Base-by-base conservation (phyloP, 805 yeast species). In the Starmerella sp. region DNA sequence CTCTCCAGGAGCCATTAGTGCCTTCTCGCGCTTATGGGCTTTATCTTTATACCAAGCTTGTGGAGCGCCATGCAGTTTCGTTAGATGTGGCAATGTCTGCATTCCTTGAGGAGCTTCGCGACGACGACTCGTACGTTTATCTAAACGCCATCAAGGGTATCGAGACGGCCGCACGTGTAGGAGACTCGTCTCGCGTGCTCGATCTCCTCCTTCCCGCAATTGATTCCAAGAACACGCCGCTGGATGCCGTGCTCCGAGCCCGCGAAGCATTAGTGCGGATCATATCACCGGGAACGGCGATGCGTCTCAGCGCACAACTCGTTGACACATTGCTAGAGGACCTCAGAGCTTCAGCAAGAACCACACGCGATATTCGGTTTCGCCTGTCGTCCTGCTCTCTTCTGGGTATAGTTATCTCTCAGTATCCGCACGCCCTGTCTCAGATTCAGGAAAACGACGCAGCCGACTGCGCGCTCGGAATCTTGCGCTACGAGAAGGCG, bases 21-120 rank as follows among this genome's bases (percentile, higher is more conserved):
- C 96, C 97, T 0, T 78, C 91, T 2, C 74, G 89, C 53, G 97
- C 95, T 0, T 89, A 86, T 67, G 97, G 97, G 0, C 69, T 93
- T 8, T 78, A 77, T 58, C 67, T 82, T 29, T 67, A 91, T 34
- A 73, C 87, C 32, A 74, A 76, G 54, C 71, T 88, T 44, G 73
- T 80, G 6, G 74, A 71, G 43, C 69, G 67, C 34, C 66, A 72
- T 0, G 80, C 78, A 0, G 65, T 86, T 9, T 51, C 59, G 0
- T 49, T 77, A 9, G 78, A 76, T 4, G 76, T 78, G 52, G 91
- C 78, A 0, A 67, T 86, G 32, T 74, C 78, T 15, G 67, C 87
- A 13, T 86, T 85, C 65, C 63, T 85, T 15, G 69, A 74, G 1
- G 86, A 84, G 60, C 68, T 93, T 44, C 76, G 77, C 48, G 95